Evolutionary conservation across 2,329 filamentous ascomycete species (phyloP).

Genomic region (Fusarium virguliforme): DNA sequence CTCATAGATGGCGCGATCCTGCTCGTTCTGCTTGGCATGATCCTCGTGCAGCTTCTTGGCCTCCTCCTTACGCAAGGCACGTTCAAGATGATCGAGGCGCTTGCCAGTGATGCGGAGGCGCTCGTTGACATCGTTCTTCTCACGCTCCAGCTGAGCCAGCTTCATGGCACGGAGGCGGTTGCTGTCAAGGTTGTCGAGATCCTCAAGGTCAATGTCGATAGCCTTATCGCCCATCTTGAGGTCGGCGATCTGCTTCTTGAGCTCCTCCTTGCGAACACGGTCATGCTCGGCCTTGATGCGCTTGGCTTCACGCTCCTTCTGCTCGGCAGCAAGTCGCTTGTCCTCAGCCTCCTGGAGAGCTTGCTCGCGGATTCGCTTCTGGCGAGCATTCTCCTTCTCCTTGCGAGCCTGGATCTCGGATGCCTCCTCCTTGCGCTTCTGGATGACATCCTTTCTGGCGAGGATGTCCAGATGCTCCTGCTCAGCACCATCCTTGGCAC

Average conservation of each 20-base stretch:
- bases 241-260: constrained; percentile 92
- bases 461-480: constrained; percentile 91
- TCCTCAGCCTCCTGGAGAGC: constrained; percentile 92
- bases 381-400: constrained; percentile 92
- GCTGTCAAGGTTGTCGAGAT: constrained; percentile 89
- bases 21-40: constrained; percentile 85
- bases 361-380: constrained; percentile 88
- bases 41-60: constrained; percentile 90
- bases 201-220: constrained; percentile 81
- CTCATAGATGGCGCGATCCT: constrained; percentile 86
- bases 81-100: constrained; percentile 96
- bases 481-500: constrained; percentile 89
- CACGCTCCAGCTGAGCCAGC: constrained; percentile 94
- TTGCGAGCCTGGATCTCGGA: constrained; percentile 88
- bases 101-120: constrained; percentile 93
- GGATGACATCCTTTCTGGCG: constrained; percentile 89
- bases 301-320: constrained; percentile 89
- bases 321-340: constrained; percentile 90
- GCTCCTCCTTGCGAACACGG: constrained; percentile 91
- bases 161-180: constrained; percentile 95
- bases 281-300: constrained; percentile 90
- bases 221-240: constrained; percentile 90
- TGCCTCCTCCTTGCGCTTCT: constrained; percentile 97
- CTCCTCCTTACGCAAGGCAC: constrained; percentile 96
- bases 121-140: constrained; percentile 97